Evolutionary conservation across 1,284 basidiomycete genomes (phyloP).

Genomic region (Sphagnurus paluster): DNA sequence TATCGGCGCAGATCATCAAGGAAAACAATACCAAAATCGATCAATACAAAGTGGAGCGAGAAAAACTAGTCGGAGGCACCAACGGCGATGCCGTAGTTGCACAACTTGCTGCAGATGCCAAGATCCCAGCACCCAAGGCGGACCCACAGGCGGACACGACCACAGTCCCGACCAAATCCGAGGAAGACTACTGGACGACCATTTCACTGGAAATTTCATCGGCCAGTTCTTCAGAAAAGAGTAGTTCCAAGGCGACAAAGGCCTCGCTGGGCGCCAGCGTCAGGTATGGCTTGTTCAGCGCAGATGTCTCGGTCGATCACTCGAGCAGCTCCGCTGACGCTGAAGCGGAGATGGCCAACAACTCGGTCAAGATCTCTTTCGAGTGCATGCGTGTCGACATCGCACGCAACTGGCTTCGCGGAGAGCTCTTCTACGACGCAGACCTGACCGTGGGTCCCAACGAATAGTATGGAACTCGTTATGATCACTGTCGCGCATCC

Average conservation of each 20-base stretch:
- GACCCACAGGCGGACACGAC: no score
- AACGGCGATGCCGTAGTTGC: background rate
- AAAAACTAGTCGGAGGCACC: background rate
- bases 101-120: background rate
- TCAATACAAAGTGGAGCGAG: background rate
- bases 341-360: background rate
- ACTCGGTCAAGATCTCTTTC: constrained; percentile 3
- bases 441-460: constrained; percentile 2
- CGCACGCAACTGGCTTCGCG: constrained; percentile 3
- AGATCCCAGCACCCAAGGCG: background rate
- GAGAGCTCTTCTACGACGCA: constrained; percentile 8
- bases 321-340: background rate
- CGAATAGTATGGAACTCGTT: background rate
- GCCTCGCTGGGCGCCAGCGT: constrained; percentile 6
- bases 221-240: constrained; percentile 1
- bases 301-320: background rate
- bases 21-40: background rate
- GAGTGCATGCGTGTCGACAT: constrained; percentile 12
- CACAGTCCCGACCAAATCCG: no score
- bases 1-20: background rate
- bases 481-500: no score
- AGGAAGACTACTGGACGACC: constrained; percentile 5
- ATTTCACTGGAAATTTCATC: constrained; percentile 6
- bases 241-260: background rate
- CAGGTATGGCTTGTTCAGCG: constrained; percentile 2